These are phyloP conservation scores for Psilocybe sp. DNA, from an alignment of 768 basidiomycete species.

Conservation along the genomic window DNA sequence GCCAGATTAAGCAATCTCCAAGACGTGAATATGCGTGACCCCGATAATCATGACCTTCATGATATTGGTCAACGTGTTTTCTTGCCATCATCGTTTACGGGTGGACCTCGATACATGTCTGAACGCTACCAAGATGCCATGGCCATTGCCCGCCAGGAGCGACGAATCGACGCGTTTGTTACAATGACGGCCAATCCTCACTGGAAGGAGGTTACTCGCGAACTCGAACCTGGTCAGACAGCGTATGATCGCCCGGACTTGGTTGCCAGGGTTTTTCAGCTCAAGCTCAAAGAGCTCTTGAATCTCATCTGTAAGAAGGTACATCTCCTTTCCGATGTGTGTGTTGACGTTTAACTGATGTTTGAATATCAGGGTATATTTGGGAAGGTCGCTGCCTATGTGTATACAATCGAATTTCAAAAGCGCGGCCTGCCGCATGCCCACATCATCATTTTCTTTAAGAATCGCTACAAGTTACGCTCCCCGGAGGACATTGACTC, in stretches of 20 bases:
- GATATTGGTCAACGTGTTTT: conserved; percentile 30
- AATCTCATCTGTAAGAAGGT: conserved; percentile 32
- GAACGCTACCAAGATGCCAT: conserved; percentile 43
- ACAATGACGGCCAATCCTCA: conserved; percentile 52
- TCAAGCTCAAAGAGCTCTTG: conserved; percentile 37
- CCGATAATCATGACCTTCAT: conserved; percentile 21
- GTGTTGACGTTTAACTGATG: too few relatives aligned
- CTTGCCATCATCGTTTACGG: conserved; percentile 41
- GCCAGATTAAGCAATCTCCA: conserved; percentile 22
- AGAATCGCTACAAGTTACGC: conserved; percentile 23
- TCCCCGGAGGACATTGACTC: conserved; percentile 35
- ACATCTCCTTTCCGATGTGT: too few relatives aligned
- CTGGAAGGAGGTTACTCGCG: conserved; percentile 43
- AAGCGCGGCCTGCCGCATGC: conserved; percentile 53
- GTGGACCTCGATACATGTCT: conserved; percentile 40
- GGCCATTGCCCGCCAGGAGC: conserved; percentile 36
- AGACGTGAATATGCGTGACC: conserved; percentile 27
- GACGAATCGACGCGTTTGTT: conserved; percentile 42
- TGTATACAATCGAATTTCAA: conserved; percentile 54
- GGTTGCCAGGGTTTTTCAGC: conserved; percentile 42
- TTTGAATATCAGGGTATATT: conserved; percentile 40
- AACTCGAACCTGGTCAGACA: conserved; percentile 36
- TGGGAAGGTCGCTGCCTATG: conserved; percentile 36
- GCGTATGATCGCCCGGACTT: conserved; percentile 47
- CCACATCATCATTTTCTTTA: conserved; percentile 43